A percentile compares a stretch with the other conserved stretches of the same genome.
Conservation (phyloP, 371 early-diverging fungal genomes). For the Syncephalastrum monosporum region DNA sequence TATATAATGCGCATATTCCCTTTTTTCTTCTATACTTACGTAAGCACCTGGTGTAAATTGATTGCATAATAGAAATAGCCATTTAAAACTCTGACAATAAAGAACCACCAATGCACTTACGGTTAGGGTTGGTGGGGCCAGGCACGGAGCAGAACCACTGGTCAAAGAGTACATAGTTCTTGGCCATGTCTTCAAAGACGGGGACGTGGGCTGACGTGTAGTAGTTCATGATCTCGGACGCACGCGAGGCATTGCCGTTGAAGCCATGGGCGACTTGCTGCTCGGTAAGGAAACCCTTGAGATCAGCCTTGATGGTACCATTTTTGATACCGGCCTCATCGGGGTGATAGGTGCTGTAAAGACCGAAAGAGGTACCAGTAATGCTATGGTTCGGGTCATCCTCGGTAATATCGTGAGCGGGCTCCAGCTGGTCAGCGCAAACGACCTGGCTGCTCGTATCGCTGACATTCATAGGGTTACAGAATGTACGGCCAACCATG, state of each 20-base stretch:
- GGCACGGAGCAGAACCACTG: conserved; percentile 13
- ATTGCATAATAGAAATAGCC: no score
- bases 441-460: conserved; percentile 2
- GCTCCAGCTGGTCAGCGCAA: conserved; percentile 12
- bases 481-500: conserved; percentile 2
- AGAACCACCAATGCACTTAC: neutral
- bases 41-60: no score
- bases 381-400: conserved; percentile 17
- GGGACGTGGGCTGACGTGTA: conserved; percentile 13
- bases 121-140: conserved; percentile 20
- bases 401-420: conserved; percentile 9
- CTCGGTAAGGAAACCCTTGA: conserved; percentile 13
- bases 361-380: conserved; percentile 8
- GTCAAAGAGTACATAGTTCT: conserved; percentile 17
- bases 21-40: no score
- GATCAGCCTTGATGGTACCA: conserved; percentile 4
- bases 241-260: conserved; percentile 6
- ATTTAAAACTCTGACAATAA: no score
- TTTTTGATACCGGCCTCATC: conserved; percentile 8
- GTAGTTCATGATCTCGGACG: conserved; percentile 14
- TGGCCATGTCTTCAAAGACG: conserved; percentile 14
- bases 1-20: no score
- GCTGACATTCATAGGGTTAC: conserved; percentile 11
- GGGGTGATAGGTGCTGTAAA: conserved; percentile 13
- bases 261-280: conserved; percentile 6